A percentile compares a stretch with the other conserved stretches of the same genome.
These are phyloP conservation scores for Agrocybe pediades DNA, from an alignment of 768 basidiomycete species.

Conservation along the genomic window DNA sequence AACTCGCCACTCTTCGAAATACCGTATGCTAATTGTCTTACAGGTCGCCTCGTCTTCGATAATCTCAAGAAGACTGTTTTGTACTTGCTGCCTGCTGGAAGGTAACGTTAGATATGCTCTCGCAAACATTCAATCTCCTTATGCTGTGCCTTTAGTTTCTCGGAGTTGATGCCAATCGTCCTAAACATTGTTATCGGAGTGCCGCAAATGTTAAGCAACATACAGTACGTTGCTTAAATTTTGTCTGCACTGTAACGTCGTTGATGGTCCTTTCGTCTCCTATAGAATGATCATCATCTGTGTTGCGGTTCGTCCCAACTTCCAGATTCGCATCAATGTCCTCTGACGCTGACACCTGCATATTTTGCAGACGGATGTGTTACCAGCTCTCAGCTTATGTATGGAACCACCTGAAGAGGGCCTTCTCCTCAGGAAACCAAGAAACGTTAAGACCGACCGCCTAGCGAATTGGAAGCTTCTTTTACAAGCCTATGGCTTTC, in stretches of 20 bases:
- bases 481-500: slow-evolving; percentile 58
- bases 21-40: not conserved
- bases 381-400: slow-evolving; percentile 53
- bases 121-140: not conserved
- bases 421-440: slow-evolving; percentile 53
- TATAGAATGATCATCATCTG: slow-evolving; percentile 49
- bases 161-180: slow-evolving; percentile 62
- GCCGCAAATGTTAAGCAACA: slow-evolving; percentile 38
- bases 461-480: slow-evolving; percentile 56
- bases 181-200: slow-evolving; percentile 43
- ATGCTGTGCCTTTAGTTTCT: slow-evolving; percentile 38
- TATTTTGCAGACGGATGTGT: slow-evolving; percentile 50
- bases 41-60: slow-evolving; percentile 60
- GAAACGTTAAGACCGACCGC: slow-evolving; percentile 56
- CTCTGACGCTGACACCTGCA: too few relatives aligned
- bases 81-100: slow-evolving; percentile 52
- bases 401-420: slow-evolving; percentile 65
- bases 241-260: not conserved
- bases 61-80: slow-evolving; percentile 60
- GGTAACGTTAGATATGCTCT: slow-evolving; percentile 29
- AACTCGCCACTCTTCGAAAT: not conserved
- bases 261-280: not conserved
- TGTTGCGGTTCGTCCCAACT: slow-evolving; percentile 39
- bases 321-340: too few relatives aligned
- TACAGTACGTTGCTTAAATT: slow-evolving; percentile 34